Base-by-base conservation (phyloP, 345 rosid species). In the Hirschfeldia incana region DNA sequence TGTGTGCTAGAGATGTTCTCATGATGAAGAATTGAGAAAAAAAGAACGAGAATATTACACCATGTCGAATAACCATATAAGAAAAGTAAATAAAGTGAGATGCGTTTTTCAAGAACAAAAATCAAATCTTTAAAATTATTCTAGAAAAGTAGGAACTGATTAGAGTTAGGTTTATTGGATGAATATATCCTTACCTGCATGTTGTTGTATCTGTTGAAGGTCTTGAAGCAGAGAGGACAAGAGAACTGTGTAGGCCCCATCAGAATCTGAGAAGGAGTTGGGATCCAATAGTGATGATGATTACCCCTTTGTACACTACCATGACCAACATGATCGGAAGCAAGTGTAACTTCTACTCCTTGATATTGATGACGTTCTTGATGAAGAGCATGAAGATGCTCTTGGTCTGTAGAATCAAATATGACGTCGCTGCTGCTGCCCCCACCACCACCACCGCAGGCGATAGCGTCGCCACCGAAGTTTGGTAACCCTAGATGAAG, bases 181-280 rank as follows among this genome's bases (percentile, higher is more conserved):
- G 68, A 60, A 68, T 55, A 67, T 68, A 69, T 16, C 13, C 17
- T 76, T 82, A 93, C 99, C 94, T 96, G 98, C 98, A 96, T 93
- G 91, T 93, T 96, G 85, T 93, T 93, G 91, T 96, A 96, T 87
- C 99, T 85, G 85, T 96, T 96, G 93, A 96, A 96, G 81, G 97
- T 92, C 85, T 96, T 96, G 91, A 88, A 92, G 89, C 98, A 96
- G 69, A 96, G 91, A 65, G 99, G 98, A 67, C 99, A 96, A 46
- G 99, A 89, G 82, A 93, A 96, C 85, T 96, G 99, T 1, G 97
- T 92, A 36, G 98, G 99, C 59, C 99, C 99, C 82, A 96, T 89
- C 44, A 93, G 86, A 83, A 96, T 96, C 85, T 96, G 99, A 70
- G 98, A 82, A 67, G 98, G 97, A n/a, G 98, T 96, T 4, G 99